These are phyloP conservation scores for Mycena venus DNA, from an alignment of 768 basidiomycete species.

Conservation along the genomic window DNA sequence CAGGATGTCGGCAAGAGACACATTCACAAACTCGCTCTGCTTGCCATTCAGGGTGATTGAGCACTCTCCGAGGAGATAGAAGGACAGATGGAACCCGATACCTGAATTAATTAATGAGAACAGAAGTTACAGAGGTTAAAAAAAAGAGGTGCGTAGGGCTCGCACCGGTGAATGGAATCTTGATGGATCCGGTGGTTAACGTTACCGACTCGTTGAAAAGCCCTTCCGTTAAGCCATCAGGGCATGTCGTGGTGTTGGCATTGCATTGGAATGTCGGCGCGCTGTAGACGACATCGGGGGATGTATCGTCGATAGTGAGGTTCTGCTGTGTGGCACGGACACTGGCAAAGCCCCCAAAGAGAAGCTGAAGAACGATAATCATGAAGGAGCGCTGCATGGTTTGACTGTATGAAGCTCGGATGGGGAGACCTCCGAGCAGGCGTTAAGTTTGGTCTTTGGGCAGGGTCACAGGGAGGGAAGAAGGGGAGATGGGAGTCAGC, in stretches of 20 bases:
- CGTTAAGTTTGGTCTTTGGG: neutral
- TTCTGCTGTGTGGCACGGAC: constrained; percentile 7
- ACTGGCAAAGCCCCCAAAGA: neutral
- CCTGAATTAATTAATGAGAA: neutral
- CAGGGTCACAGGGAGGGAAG: neutral
- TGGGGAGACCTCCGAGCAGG: neutral
- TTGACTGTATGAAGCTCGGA: neutral
- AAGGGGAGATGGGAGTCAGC: neutral
- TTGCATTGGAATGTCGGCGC: neutral
- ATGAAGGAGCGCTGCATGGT: constrained; percentile 9
- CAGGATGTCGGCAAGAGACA: neutral
- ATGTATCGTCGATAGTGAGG: constrained; percentile 7
- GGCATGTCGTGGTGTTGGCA: neutral
- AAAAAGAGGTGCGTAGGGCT: too few relatives aligned
- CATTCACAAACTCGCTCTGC: neutral
- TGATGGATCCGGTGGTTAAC: neutral
- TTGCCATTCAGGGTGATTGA: neutral
- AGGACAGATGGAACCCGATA: neutral
- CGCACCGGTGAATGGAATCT: constrained; percentile 1
- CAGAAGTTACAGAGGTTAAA: neutral
- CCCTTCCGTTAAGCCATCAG: neutral
- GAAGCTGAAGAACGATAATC: constrained; percentile 4
- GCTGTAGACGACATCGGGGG: neutral
- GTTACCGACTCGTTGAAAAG: constrained; percentile 2
- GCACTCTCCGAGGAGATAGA: neutral